These are phyloP conservation scores for Deakozyma indianensis DNA, from an alignment of 805 yeast genomes.

Conservation along the genomic window DNA sequence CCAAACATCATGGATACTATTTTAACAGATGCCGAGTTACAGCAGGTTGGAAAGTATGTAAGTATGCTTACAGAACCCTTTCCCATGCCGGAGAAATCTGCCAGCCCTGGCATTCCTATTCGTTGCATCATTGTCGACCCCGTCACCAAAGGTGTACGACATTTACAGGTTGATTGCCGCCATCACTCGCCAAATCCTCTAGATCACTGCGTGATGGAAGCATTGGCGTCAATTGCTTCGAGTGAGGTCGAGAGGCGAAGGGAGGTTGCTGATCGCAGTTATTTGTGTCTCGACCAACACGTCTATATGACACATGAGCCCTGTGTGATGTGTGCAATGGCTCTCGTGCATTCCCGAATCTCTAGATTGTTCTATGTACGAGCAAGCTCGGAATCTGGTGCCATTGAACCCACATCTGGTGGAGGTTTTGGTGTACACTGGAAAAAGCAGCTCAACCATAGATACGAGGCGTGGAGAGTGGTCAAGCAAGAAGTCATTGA, in stretches of 20 bases:
- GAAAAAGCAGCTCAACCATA: constrained; percentile 68
- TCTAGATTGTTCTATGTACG: constrained; percentile 49
- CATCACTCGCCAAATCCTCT: constrained; percentile 31
- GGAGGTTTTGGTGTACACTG: constrained; percentile 62
- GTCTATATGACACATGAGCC: constrained; percentile 93
- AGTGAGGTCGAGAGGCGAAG: constrained; percentile 31
- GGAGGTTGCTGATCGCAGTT: constrained; percentile 19
- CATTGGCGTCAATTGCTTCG: constrained; percentile 50
- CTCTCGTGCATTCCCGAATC: constrained; percentile 79
- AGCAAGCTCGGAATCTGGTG: constrained; percentile 37
- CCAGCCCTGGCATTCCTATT: constrained; percentile 26
- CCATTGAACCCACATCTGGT: constrained; percentile 41
- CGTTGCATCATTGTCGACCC: constrained; percentile 57
- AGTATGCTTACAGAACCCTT: constrained; percentile 16
- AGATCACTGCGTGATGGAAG: constrained; percentile 62
- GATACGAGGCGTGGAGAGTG: constrained; percentile 74
- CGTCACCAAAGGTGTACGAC: constrained; percentile 24
- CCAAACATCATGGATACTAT: constrained; percentile 38
- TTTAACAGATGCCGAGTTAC: constrained; percentile 32
- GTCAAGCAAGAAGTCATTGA: neutral
- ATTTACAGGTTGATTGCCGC: constrained; percentile 29
- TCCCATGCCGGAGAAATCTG: no score
- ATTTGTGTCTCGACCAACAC: constrained; percentile 62
- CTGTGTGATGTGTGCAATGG: constrained; percentile 95
- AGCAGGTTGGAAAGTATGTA: constrained; percentile 24